Evolutionary conservation across 495 filamentous ascomycete genomes (phyloP).

Genomic region (Trichoderma asperelloides): DNA sequence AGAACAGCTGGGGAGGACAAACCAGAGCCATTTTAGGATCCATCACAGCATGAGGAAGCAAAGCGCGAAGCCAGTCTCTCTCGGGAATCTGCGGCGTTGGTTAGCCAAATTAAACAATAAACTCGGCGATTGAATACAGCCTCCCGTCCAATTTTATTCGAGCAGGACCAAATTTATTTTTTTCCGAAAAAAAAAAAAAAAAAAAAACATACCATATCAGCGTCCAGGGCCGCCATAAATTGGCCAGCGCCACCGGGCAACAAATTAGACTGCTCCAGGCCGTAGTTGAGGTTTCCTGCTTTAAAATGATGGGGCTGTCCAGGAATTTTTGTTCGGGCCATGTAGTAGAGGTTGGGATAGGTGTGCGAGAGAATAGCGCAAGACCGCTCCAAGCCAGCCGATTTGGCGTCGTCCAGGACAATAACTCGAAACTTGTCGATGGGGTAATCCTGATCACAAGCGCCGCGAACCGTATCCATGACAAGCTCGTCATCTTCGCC

Average conservation of each 20-base stretch:
- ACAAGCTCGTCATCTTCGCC: constrained; percentile 44
- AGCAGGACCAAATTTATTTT: no score
- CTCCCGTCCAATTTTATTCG: not conserved
- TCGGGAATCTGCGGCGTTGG: constrained; percentile 31
- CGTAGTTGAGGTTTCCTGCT: constrained; percentile 46
- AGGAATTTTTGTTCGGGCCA: constrained; percentile 35
- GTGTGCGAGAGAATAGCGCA: constrained; percentile 17
- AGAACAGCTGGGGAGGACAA: constrained; percentile 47
- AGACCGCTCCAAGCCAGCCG: constrained; percentile 25
- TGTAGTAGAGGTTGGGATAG: constrained; percentile 38
- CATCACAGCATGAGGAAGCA: constrained; percentile 38
- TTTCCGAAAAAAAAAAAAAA: no score
- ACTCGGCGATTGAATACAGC: not conserved
- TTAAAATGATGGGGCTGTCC: constrained; percentile 46
- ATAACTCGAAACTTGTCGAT: constrained; percentile 38
- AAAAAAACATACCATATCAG: constrained; percentile 35
- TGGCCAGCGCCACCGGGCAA: constrained; percentile 34
- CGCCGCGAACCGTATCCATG: constrained; percentile 43
- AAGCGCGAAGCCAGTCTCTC: constrained; percentile 41
- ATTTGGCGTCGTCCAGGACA: constrained; percentile 42
- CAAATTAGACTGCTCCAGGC: constrained; percentile 26
- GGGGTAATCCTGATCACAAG: constrained; percentile 42
- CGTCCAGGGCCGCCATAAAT: constrained; percentile 44
- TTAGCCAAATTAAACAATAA: not conserved
- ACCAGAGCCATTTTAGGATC: constrained; percentile 41